These are phyloP conservation scores for Rutstroemia sp. DNA, from an alignment of 2,329 filamentous ascomycete species.

Conservation along the genomic window DNA sequence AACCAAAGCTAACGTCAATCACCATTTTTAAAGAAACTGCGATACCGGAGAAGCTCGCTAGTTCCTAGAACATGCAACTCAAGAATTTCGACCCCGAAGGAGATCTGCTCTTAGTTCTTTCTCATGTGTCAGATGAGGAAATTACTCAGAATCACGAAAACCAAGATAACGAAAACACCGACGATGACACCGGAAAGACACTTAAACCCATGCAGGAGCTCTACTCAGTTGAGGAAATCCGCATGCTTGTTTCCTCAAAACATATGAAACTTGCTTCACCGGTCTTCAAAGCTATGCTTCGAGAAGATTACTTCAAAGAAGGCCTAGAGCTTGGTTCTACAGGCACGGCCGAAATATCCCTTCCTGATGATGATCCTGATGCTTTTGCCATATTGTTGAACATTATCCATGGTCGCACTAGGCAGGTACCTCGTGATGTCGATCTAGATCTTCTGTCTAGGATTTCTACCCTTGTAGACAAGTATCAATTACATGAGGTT, in stretches of 20 bases:
- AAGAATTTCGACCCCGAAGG: neutral
- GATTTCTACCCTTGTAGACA: constrained; percentile 6
- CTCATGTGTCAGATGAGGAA: neutral
- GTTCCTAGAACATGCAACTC: neutral
- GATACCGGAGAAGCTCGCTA: too few relatives aligned
- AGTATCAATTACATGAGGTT: constrained; percentile 7
- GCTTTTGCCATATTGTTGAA: constrained; percentile 5
- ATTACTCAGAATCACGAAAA: neutral
- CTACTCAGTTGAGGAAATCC: neutral
- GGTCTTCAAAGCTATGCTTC: neutral
- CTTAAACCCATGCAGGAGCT: too few relatives aligned
- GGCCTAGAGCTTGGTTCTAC: neutral
- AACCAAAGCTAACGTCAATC: too few relatives aligned
- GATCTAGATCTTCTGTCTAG: neutral
- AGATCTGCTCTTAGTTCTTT: constrained; percentile 1
- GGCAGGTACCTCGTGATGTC: neutral
- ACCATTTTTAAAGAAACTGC: too few relatives aligned
- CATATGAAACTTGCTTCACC: constrained; percentile 1
- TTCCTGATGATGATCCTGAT: constrained; percentile 4
- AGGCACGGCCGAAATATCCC: neutral
- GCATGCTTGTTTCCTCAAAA: constrained; percentile 4
- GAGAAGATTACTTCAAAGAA: neutral
- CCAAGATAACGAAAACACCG: neutral
- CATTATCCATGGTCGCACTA: neutral
- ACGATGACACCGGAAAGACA: neutral